Percentiles rank a stretch among this genome's conserved stretches.
phyloP scores from a whole-genome alignment of 2,329 filamentous ascomycete genomes.

The Exserohilum turcica region DNA sequence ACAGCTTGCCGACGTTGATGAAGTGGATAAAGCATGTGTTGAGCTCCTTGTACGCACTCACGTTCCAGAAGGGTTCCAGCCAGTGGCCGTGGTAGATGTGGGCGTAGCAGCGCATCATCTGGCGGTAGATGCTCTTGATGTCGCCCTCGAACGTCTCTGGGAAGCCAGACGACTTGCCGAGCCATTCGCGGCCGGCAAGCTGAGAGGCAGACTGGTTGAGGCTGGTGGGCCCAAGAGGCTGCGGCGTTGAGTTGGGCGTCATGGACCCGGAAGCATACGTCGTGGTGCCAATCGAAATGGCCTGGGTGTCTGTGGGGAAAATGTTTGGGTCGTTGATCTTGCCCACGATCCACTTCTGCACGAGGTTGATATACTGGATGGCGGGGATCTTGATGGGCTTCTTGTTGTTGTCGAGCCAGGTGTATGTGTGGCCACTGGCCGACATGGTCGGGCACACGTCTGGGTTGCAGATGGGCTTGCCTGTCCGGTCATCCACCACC shows the following conservation, averaged over 20 bases:
- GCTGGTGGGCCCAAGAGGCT: conserved; percentile 52
- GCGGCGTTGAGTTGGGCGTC: conserved; percentile 51
- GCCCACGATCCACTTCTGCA: conserved; percentile 95
- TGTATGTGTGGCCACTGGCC: conserved; percentile 91
- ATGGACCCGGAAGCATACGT: conserved; percentile 61
- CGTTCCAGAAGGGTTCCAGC: conserved; percentile 57
- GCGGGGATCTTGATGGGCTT: conserved; percentile 92
- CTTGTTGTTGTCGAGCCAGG: conserved; percentile 87
- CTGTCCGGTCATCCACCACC: conserved; percentile 77
- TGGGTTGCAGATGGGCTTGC: conserved; percentile 80
- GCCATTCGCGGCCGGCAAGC: conserved; percentile 73
- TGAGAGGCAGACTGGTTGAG: conserved; percentile 63
- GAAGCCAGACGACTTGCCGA: conserved; percentile 84
- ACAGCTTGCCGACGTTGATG: conserved; percentile 72
- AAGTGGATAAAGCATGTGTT: conserved; percentile 62
- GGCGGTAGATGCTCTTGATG: conserved; percentile 70
- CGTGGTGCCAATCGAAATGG: conserved; percentile 67
- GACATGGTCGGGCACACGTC: conserved; percentile 89
- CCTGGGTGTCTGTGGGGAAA: conserved; percentile 84
- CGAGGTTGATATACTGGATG: conserved; percentile 90
- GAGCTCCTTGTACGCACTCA: conserved; percentile 55
- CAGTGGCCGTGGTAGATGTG: conserved; percentile 60
- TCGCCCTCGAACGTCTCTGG: conserved; percentile 65
- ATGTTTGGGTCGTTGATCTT: conserved; percentile 90
- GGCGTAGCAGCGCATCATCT: conserved; percentile 61